Base-by-base conservation (phyloP, 1,139 yeast genomes). In the Sporopachydermia cereana region DNA sequence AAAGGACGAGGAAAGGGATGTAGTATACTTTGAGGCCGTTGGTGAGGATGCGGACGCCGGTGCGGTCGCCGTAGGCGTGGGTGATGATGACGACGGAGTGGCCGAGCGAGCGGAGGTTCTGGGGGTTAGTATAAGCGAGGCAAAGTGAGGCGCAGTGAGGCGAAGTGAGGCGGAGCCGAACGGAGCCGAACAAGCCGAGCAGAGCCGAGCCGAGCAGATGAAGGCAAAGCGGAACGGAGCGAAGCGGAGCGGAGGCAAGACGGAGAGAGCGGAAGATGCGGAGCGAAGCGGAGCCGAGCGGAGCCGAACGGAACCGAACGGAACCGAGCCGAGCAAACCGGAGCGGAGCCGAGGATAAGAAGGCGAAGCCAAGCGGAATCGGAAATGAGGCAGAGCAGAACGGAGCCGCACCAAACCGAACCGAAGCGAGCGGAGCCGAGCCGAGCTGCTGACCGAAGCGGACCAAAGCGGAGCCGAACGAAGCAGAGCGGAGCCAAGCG, bases 1-100 rank as follows among this genome's bases (percentile, higher is more conserved):
- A 81, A 20, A 88, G 68, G 12, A 84, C 85, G 44, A 78, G 66
- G 55, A 79, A 79, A 1, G 99, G 98, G 3, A 86, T 79, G 56
- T 93, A 85, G 61, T 93, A 93, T 1, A 91, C 95, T 54, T 91
- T 91, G 34, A 93, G 68, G 0, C 99, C 99, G 57, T 86, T 88
- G 3, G 96, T 79, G 29, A 91, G 66, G 45, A 76, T 76, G 46
- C 99, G 65, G 16, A 93, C 74, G 0, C 98, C 98, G 7, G 74
- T 72, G 46, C 99, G 67, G 47, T 81, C 74, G 1, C 84, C 86
- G 56, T 93, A 89, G 34, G 88, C 80, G 62, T 91, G 98, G 7
- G 97, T 88, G 34, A 91, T 74, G 36, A 93, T 77, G 2, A 89
- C 67, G n/a, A 93, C 98, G 2, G 88, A 79, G 59, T 93, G 98